Base-by-base conservation (phyloP, 352 stramenopile species). In the Pythium utonaiense region DNA sequence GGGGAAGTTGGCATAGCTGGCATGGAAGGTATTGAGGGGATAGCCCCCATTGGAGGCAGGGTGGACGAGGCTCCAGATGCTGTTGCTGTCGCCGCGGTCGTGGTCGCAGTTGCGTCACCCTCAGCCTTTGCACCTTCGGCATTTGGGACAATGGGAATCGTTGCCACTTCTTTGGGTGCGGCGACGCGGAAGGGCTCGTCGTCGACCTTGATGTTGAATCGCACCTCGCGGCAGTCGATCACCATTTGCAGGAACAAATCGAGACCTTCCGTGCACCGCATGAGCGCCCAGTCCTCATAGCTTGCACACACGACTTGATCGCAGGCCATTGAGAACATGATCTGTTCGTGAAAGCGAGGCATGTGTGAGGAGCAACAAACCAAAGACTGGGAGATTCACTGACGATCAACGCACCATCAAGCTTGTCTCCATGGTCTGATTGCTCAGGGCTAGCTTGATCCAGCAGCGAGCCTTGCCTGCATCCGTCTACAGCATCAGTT, bases 211-310 rank as follows among this genome's bases (percentile, higher is more conserved):
- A 94, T 77, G 19, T 70, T 72, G 58, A 94, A 94, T 42, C 85
- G 71, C 16, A 91, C 69, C 13, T 86, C 78, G 17, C 76, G 77
- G 47, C 88, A 73, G 27, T 88, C 82, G 31, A 86, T 87, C 38
- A 91, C 64, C 53, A 93, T 77, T 56, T 94, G 83, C 10, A 91
- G 52, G 61, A 94, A 89, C 14, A 92, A 31, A 3, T 81, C 77
- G 38, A 88, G 64, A 14, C 79, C 80, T 72, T 94, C 83, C 3
- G 69, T 77, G 55, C 78, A 91, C 5, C 85, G 80, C 66, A 91
- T 73, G 1, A 94, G 61, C n/a, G 85, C 78, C 77, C 77, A 87
- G n/a, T 94, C 80, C 22, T 94, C 82, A 55, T 92, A 94, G 48
- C 74, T 92, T 13, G 80, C 70, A 21, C 72, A 75, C 28, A 91